Conservation (phyloP, 2,329 filamentous ascomycete genomes). For the Fusarium pilosicola region DNA sequence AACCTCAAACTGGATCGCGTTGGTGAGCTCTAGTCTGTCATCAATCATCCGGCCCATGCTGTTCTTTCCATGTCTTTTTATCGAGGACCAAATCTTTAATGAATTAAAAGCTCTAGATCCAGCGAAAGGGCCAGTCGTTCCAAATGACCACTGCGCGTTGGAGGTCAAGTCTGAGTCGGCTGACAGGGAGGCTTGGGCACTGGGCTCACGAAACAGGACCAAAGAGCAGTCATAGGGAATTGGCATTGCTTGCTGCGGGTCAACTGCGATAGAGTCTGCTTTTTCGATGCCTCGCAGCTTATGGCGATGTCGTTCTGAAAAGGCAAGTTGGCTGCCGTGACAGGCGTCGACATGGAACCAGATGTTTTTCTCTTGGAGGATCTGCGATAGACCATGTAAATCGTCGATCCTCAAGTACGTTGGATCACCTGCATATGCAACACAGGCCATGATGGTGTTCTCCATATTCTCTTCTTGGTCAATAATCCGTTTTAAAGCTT, state of each 20-base stretch:
- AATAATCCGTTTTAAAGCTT: background rate
- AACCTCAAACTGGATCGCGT: background rate
- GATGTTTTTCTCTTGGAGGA: background rate
- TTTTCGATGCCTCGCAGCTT: background rate
- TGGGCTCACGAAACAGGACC: background rate
- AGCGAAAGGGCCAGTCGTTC: rapidly evolving
- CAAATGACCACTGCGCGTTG: background rate
- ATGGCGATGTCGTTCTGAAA: background rate
- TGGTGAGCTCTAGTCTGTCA: background rate
- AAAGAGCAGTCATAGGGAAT: background rate
- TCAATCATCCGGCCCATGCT: background rate
- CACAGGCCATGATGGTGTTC: background rate
- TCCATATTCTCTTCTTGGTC: background rate
- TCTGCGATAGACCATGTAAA: background rate
- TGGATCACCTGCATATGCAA: background rate
- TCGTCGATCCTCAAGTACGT: background rate
- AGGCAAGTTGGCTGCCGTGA: background rate
- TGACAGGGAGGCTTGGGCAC: rapidly evolving
- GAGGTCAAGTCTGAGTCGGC: background rate
- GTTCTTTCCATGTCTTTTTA: background rate
- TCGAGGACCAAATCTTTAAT: background rate
- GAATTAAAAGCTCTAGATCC: background rate
- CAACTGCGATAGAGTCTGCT: background rate
- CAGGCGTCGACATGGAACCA: background rate
- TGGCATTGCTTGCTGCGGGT: background rate